Evolutionary conservation across 1,284 basidiomycete species (phyloP), one percentile per base, ranked within the genome.

Genomic region (Afroboletus lepidellus): DNA sequence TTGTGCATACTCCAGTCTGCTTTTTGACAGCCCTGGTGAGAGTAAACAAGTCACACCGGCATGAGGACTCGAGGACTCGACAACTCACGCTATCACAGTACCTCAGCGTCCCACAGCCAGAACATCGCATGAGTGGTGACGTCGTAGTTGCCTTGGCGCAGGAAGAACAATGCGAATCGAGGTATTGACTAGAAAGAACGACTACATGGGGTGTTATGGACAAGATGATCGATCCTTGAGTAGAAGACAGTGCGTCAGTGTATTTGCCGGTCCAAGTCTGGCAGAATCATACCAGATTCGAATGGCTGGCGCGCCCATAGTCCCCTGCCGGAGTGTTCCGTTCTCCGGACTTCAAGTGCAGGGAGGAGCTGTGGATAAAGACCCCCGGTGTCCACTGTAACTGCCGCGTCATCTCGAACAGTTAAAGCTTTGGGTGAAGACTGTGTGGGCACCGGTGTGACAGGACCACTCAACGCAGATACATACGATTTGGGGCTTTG

Each of bases 1-100:
- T 87, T 90, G 67, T 96, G 93, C 1, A 78, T 44, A 0, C 64
- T 36, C 93, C 93, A 96, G 63, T 94, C 92, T 37, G 70, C 67
- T 32, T 73, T 81, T 72, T 94, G 92, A 62, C 94, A 96, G 32
- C 64, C 67, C 91, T 94, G 55, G 5, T 12, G 3, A 27, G 29
- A 38, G 27, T 50, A 50, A 50, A 48, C 33, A 18, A 48, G 29
- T 27, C 42, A 34, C 5, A 8, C 39, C 38, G 21, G 2, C 15
- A 12, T 3, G 13, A 41, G 27, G 16, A 8, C 11, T 30, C 11
- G 13, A 41, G 27, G 16, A 8, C 11, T 30, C 11, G 8, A 46
- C 18, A 5, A 61, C 69, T 53, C 58, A 92, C 92, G 9, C 74
- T 59, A 45, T 83, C 78, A 66, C 93, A 95, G 64, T 96, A 95